These are phyloP conservation scores for Capronia americana DNA, from an alignment of 2,329 filamentous ascomycete species.

Conservation along the genomic window DNA sequence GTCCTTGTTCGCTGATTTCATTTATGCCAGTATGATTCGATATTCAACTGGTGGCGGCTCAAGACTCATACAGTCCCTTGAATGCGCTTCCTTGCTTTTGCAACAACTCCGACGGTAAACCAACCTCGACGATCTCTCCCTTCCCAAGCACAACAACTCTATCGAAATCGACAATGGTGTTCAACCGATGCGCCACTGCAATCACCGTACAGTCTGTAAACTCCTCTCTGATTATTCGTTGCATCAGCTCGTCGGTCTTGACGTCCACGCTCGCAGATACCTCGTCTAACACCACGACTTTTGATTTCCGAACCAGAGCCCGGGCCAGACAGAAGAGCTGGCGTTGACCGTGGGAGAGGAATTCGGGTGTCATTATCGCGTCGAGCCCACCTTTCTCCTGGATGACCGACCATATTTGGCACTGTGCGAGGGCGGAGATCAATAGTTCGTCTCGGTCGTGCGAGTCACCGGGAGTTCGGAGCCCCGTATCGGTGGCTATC, in stretches of 20 bases:
- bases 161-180: conserved; percentile 68
- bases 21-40: background rate
- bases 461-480: background rate
- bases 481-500: conserved; percentile 9
- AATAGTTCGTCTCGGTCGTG: conserved; percentile 43
- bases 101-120: conserved; percentile 41
- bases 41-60: background rate
- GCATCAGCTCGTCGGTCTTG: conserved; percentile 64
- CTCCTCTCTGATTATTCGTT: conserved; percentile 60
- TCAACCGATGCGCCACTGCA: conserved; percentile 62
- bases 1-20: background rate
- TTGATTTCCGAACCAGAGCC: conserved; percentile 59
- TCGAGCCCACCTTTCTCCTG: conserved; percentile 50
- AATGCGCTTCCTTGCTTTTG: conserved; percentile 41
- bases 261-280: conserved; percentile 59
- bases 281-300: conserved; percentile 55
- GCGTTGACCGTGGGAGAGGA: conserved; percentile 65
- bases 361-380: conserved; percentile 55
- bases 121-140: conserved; percentile 33
- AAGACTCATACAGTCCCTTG: conserved; percentile 39
- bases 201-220: conserved; percentile 66
- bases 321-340: conserved; percentile 69
- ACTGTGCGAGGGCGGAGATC: conserved; percentile 46
- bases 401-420: conserved; percentile 48
- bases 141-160: conserved; percentile 62